A percentile compares a stretch with the other conserved stretches of the same genome.
These are phyloP conservation scores for Aureobasidium lini DNA, from an alignment of 2,329 filamentous ascomycete species.

Conservation along the genomic window DNA sequence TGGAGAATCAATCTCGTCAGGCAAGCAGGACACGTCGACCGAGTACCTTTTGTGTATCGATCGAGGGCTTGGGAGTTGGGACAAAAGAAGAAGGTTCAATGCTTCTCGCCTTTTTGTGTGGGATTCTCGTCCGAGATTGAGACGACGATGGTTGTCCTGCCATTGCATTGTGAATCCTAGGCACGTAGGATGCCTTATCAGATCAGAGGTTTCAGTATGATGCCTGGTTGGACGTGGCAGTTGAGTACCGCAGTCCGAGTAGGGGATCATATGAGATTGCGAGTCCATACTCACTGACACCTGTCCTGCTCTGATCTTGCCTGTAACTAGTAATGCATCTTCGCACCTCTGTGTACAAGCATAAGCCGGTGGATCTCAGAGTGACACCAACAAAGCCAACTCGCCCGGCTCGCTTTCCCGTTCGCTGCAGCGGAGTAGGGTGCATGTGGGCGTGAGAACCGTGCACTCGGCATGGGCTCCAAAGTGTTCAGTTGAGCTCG, in stretches of 20 bases:
- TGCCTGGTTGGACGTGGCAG: not conserved
- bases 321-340: not conserved
- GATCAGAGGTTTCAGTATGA: not conserved
- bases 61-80: not conserved
- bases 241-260: not conserved
- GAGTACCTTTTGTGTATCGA: not conserved
- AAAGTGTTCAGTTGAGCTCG: not conserved
- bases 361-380: not conserved
- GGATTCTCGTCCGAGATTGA: not conserved
- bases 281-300: conserved; percentile 5
- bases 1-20: conserved; percentile 2
- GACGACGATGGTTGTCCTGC: not conserved
- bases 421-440: not conserved
- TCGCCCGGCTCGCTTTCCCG: not conserved
- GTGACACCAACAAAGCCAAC: conserved; percentile 9
- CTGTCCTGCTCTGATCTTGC: not conserved
- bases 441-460: not conserved
- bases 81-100: not conserved
- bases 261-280: not conserved
- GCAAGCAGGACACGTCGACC: not conserved
- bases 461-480: not conserved
- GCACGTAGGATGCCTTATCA: not conserved
- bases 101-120: not conserved
- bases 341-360: not conserved
- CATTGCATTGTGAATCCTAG: not conserved